Evolutionary conservation across 2,329 filamentous ascomycete species (phyloP), one percentile per base, ranked within the genome.

Genomic region (Monilinia vaccinii-corymbosi): DNA sequence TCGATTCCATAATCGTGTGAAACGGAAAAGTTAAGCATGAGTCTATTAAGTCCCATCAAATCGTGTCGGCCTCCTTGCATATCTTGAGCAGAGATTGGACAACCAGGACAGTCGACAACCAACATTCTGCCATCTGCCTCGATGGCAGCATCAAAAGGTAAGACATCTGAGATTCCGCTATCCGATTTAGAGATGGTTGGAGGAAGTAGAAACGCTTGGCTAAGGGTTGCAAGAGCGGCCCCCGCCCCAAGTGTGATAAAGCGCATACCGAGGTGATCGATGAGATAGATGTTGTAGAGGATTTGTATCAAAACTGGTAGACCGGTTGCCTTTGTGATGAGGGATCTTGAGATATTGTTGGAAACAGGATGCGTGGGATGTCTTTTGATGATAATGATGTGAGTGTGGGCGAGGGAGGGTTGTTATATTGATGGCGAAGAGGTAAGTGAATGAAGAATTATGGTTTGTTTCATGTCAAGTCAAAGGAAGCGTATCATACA

Each of bases 21-120:
- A 63, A 87, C 71, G 60, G 70, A 73, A 67, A 88, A 81, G 66
- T 80, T 76, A 44, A 88, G 74, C 64, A 78, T 73, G 60, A 86
- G 72, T 13, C 64, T 56, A 28, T 64, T 68, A 9, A 70, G 58
- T n/a, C 58, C 60, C 13, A 66, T 46, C 21, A 62, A n/a, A 4
- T 66, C 60, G 47, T 69, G 69, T 42, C 63, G 65, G 23, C 57
- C 68, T 16, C 65, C 70, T 14, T 68, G 64, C 5, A 69, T 21
- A 63, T 70, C 75, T 66, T 61, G 69, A 57, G 62, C 63, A 50
- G 66, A 62, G 58, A 80, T 76, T 13, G 77, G 76, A 68, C 83
- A 86, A 63, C 78, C 78, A 23, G 76, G 74, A 68, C 83, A 86
- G 61, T 79, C 75, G 42, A 86, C 67, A 47, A 76, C 73, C 61